These are phyloP conservation scores for Saturnispora saitoi DNA, from an alignment of 805 yeast genomes.

Conservation along the genomic window DNA sequence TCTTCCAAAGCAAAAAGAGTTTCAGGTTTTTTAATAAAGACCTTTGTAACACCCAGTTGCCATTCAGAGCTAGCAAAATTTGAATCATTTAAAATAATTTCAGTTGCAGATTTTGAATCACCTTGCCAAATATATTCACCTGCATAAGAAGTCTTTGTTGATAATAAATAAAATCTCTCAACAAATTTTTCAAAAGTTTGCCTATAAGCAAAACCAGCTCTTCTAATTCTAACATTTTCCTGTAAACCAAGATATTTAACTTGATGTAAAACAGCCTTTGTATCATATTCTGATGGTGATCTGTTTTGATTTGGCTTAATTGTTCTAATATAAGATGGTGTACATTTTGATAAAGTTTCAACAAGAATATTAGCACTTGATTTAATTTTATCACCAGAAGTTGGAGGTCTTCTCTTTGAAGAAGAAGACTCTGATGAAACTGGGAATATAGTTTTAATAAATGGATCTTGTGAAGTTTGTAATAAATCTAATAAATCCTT, in stretches of 20 bases:
- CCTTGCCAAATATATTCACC: slow-evolving; percentile 57
- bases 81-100: slow-evolving; percentile 41
- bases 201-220: slow-evolving; percentile 98
- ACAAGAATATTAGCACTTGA: slow-evolving; percentile 84
- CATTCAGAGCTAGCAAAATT: slow-evolving; percentile 73
- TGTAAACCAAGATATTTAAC: slow-evolving; percentile 91
- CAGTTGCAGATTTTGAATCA: slow-evolving; percentile 44
- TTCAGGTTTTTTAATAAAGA: slow-evolving; percentile 94
- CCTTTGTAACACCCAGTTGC: slow-evolving; percentile 87
- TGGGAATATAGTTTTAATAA: slow-evolving; percentile 55
- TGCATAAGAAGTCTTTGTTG: slow-evolving; percentile 89
- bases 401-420: slow-evolving; percentile 76
- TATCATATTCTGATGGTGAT: slow-evolving; percentile 83
- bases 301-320: slow-evolving; percentile 94
- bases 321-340: slow-evolving; percentile 94
- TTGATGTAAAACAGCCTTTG: slow-evolving; percentile 86
- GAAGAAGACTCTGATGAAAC: slow-evolving; percentile 49
- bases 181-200: slow-evolving; percentile 95
- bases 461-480: slow-evolving; percentile 59
- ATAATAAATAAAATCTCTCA: slow-evolving; percentile 82
- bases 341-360: slow-evolving; percentile 80
- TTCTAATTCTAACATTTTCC: slow-evolving; percentile 93
- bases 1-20: slow-evolving; percentile 91
- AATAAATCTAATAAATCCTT: slow-evolving; percentile 79
- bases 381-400: slow-evolving; percentile 93